These are phyloP conservation scores for Ophiocordyceps camponoti-rufipedis DNA, from an alignment of 2,329 filamentous ascomycete genomes.

Conservation along the genomic window DNA sequence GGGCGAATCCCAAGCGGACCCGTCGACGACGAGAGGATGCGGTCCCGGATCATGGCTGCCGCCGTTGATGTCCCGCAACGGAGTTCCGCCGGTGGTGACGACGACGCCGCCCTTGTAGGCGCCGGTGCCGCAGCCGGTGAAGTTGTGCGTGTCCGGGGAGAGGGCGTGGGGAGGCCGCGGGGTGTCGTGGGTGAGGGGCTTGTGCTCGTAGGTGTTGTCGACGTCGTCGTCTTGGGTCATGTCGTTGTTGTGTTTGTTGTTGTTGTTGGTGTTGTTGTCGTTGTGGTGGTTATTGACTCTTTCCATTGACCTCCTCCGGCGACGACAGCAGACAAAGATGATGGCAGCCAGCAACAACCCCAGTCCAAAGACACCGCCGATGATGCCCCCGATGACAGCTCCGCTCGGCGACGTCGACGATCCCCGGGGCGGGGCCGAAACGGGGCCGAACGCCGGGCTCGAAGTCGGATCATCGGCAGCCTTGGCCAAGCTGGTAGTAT, in stretches of 20 bases:
- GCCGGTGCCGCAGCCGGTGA: too few species aligned
- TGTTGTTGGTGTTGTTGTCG: background rate
- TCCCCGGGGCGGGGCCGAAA: conserved; percentile 7
- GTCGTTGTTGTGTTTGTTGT: background rate
- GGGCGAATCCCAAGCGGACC: conserved; percentile 1
- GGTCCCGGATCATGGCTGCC: conserved; percentile 13
- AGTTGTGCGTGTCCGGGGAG: too few species aligned
- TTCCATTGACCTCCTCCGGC: background rate
- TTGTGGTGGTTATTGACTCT: background rate
- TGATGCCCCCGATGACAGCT: conserved; percentile 33
- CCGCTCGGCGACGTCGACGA: conserved; percentile 19
- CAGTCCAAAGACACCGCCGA: conserved; percentile 31
- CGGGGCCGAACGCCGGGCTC: background rate
- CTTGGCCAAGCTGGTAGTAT: background rate
- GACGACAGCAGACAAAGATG: conserved; percentile 19
- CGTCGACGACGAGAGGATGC: conserved; percentile 19
- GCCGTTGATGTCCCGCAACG: background rate
- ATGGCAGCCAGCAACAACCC: conserved; percentile 21
- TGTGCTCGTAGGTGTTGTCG: background rate
- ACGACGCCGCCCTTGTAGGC: background rate
- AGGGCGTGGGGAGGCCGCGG: background rate
- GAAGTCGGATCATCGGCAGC: background rate
- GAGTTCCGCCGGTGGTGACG: background rate
- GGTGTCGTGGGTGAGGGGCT: background rate
- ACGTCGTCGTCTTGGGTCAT: background rate